Evolutionary conservation across 2,329 filamentous ascomycete genomes (phyloP).

Genomic region (Cylindrodendrum hubeiense): DNA sequence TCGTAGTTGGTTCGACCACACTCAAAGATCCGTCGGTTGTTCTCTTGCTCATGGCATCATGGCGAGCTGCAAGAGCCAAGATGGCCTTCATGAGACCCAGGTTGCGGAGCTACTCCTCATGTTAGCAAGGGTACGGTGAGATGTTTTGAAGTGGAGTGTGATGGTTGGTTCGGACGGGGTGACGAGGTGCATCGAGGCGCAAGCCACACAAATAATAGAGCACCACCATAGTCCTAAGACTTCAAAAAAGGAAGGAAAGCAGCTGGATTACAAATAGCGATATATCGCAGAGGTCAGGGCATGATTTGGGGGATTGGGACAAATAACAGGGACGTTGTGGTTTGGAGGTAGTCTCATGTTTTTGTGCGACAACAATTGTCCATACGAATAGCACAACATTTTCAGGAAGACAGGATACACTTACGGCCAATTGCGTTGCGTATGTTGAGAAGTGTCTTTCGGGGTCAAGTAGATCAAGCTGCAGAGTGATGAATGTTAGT

Average conservation of each 20-base stretch:
- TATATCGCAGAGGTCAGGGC: too few species aligned
- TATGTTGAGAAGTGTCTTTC: slow-evolving; percentile 24
- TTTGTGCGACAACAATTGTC: too few species aligned
- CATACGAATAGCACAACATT: background rate
- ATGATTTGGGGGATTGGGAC: too few species aligned
- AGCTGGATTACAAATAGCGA: too few species aligned
- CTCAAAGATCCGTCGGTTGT: slow-evolving; percentile 4
- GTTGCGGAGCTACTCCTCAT: slow-evolving; percentile 19
- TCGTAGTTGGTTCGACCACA: slow-evolving; percentile 7
- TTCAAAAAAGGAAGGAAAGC: too few species aligned
- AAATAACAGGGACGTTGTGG: too few species aligned
- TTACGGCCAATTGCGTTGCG: slow-evolving; percentile 19
- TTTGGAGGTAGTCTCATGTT: too few species aligned
- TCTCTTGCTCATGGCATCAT: slow-evolving; percentile 22
- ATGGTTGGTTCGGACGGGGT: background rate
- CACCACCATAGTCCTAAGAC: too few species aligned
- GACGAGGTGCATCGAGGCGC: too few species aligned
- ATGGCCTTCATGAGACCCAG: slow-evolving; percentile 27
- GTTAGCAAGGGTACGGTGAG: background rate
- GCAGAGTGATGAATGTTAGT: background rate
- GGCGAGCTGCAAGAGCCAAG: slow-evolving; percentile 23
- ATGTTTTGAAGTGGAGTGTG: background rate
- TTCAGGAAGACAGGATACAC: background rate
- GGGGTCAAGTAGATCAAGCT: slow-evolving; percentile 19
- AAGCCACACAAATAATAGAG: too few species aligned